A percentile compares a stretch with the other conserved stretches of the same genome.
Conservation (phyloP, 140 eudicot genomes). For the Flaveria floridana region DNA sequence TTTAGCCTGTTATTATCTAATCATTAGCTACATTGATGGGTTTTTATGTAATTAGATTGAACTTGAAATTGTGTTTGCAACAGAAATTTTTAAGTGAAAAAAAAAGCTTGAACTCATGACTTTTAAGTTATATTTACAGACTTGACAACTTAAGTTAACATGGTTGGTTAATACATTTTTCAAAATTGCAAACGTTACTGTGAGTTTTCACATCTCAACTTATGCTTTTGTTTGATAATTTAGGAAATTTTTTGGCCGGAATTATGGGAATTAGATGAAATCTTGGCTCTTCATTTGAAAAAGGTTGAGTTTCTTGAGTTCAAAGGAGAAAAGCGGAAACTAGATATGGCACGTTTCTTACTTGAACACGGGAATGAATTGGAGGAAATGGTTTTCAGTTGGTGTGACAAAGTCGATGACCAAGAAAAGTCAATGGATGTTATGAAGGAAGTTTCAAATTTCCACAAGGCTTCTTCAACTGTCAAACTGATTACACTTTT, state of each 20-base stretch:
- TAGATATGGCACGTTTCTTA: constrained; percentile 16
- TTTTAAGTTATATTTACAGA: too few relatives aligned
- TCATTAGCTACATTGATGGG: neutral
- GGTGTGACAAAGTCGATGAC: constrained; percentile 17
- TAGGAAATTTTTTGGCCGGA: neutral
- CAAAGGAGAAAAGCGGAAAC: constrained; percentile 20
- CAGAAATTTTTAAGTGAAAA: neutral
- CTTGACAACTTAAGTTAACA: neutral
- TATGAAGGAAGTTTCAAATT: too few relatives aligned
- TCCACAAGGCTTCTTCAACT: too few relatives aligned
- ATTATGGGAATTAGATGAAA: constrained; percentile 15
- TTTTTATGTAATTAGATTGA: neutral
- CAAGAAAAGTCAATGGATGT: constrained; percentile 14
- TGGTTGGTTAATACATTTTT: neutral
- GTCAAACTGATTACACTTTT: too few relatives aligned
- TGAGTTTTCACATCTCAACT: neutral
- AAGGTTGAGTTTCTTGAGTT: constrained; percentile 31
- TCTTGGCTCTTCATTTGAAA: constrained; percentile 23
- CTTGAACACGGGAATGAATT: constrained; percentile 17
- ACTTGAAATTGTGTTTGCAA: neutral
- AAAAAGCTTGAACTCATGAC: neutral
- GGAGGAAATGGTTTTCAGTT: constrained; percentile 34
- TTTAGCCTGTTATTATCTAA: neutral
- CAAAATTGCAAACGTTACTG: neutral
- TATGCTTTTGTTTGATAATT: constrained; percentile 16